These are phyloP conservation scores for Mycena sanguinolenta DNA, from an alignment of 768 basidiomycete species.

Conservation along the genomic window DNA sequence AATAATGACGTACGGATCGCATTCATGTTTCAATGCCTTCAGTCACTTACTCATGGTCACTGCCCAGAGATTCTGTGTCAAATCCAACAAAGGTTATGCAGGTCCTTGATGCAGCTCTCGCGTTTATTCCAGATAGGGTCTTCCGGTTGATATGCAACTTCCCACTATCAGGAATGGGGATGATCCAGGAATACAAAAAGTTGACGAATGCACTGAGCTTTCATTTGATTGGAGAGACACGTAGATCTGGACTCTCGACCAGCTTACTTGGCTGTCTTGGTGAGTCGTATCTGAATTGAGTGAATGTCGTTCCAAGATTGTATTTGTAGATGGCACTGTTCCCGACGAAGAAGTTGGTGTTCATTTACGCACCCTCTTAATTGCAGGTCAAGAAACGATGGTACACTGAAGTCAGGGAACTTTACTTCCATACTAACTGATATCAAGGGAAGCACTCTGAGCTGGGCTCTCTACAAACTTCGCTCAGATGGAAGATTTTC, in stretches of 20 bases:
- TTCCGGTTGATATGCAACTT: neutral
- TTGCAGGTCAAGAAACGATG: neutral
- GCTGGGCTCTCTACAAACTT: neutral
- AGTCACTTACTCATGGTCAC: neutral
- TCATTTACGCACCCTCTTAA: neutral
- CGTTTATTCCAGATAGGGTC: constrained; percentile 1
- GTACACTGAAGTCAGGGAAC: neutral
- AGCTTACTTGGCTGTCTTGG: neutral
- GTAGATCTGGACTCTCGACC: neutral
- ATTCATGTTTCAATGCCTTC: neutral
- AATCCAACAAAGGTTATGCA: neutral
- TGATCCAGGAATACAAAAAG: neutral
- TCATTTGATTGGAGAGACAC: neutral
- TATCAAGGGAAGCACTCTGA: neutral
- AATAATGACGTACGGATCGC: neutral
- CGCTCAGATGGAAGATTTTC: neutral
- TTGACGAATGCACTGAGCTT: neutral
- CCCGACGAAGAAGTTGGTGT: neutral
- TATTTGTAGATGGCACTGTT: too few relatives aligned
- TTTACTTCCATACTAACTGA: neutral
- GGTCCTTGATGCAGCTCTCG: neutral
- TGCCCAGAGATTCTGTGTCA: neutral
- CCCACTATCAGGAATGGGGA: neutral
- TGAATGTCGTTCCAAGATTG: neutral
- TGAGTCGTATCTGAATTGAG: neutral